Evolutionary conservation across 495 filamentous ascomycete species (phyloP).

Genomic region (Neurospora tetrasperma): DNA sequence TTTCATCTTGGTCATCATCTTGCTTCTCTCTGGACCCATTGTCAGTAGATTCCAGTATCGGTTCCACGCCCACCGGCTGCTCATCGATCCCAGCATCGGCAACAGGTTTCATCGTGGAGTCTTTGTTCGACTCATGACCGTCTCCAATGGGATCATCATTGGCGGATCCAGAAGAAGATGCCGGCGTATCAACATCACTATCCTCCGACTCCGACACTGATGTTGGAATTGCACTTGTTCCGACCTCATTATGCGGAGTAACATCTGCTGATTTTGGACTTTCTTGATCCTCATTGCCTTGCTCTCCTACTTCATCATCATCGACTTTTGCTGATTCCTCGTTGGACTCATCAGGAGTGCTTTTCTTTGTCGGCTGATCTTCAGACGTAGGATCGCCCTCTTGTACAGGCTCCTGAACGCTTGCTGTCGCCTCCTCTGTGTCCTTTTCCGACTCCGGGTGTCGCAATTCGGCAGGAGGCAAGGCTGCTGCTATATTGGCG

Average conservation of each 20-base stretch:
- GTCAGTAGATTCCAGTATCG: not conserved
- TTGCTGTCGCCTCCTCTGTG: not conserved
- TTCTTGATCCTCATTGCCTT: not conserved
- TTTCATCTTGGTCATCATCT: not conserved
- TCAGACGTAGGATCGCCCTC: not conserved
- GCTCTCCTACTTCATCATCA: not conserved
- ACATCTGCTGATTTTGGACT: not conserved
- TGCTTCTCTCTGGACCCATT: not conserved
- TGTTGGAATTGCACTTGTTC: not conserved
- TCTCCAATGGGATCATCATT: not conserved
- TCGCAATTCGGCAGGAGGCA: not conserved
- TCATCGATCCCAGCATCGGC: not conserved
- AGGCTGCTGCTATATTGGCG: not conserved
- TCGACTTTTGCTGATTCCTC: not conserved
- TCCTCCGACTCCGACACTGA: not conserved
- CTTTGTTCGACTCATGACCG: not conserved
- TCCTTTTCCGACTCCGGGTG: not conserved
- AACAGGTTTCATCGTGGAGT: not conserved
- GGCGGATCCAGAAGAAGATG: not conserved
- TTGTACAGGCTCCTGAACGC: not conserved
- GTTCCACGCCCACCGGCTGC: not conserved
- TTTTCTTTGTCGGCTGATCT: not conserved
- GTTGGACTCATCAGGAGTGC: not conserved
- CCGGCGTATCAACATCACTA: not conserved
- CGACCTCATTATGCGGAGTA: not conserved